phyloP scores from a whole-genome alignment of 1,139 yeast species.

The Kluyveromyces marxianus region DNA sequence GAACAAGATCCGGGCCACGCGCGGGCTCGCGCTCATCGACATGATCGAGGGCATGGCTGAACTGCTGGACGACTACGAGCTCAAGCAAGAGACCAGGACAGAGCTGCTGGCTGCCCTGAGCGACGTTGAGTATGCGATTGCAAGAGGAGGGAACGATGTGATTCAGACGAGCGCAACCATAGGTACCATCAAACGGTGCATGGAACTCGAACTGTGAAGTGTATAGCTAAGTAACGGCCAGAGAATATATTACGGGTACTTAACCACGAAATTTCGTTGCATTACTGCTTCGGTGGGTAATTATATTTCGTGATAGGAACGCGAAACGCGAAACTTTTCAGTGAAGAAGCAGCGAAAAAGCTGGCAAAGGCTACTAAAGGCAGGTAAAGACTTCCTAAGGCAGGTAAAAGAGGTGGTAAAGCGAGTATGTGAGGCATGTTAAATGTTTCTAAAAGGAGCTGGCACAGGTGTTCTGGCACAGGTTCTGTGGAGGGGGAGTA shows the following conservation, averaged over 20 bases:
- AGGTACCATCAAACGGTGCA: constrained; percentile 63
- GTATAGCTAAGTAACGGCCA: neutral
- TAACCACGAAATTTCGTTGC: neutral
- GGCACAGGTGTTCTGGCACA: too few species aligned
- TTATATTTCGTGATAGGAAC: too few species aligned
- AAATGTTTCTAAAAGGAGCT: too few species aligned
- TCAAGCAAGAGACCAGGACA: constrained; percentile 55
- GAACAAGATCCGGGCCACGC: constrained; percentile 51
- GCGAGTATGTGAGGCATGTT: too few species aligned
- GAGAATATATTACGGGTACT: neutral
- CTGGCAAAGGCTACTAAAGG: too few species aligned
- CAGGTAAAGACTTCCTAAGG: too few species aligned
- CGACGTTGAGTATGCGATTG: constrained; percentile 84
- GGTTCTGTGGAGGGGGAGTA: too few species aligned
- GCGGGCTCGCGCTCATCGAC: constrained; percentile 88
- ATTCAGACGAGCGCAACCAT: constrained; percentile 87
- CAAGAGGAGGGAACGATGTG: constrained; percentile 87
- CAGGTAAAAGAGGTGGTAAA: too few species aligned
- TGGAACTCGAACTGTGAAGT: constrained; percentile 29
- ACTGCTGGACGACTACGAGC: constrained; percentile 57
- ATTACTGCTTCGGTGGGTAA: too few species aligned
- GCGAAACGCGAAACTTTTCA: too few species aligned
- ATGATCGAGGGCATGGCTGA: constrained; percentile 69
- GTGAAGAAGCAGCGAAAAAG: too few species aligned
- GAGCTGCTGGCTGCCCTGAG: constrained; percentile 61